These are phyloP conservation scores for Nakazawaea populi DNA, from an alignment of 805 yeast genomes.

Conservation along the genomic window DNA sequence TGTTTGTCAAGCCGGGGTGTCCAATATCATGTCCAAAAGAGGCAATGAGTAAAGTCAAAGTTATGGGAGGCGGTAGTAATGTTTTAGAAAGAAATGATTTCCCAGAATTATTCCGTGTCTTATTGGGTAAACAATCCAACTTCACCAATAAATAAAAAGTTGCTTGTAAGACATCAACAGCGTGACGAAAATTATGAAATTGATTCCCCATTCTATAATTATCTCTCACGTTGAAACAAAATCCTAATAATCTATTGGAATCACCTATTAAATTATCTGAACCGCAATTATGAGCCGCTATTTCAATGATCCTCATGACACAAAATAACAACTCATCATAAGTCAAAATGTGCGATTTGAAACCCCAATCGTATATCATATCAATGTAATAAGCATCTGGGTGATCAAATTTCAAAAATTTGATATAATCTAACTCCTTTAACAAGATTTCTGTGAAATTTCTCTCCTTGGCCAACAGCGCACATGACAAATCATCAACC, in stretches of 20 bases:
- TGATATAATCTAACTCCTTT: slow-evolving; percentile 22
- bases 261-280: neutral
- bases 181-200: slow-evolving; percentile 94
- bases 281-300: slow-evolving; percentile 26
- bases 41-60: slow-evolving; percentile 5
- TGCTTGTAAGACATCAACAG: slow-evolving; percentile 92
- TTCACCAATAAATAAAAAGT: slow-evolving; percentile 58
- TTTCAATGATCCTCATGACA: slow-evolving; percentile 48
- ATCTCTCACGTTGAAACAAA: slow-evolving; percentile 65
- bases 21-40: slow-evolving; percentile 83
- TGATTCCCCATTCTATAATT: slow-evolving; percentile 82
- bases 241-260: slow-evolving; percentile 43
- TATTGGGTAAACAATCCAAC: slow-evolving; percentile 30
- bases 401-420: slow-evolving; percentile 18
- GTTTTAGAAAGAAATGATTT: slow-evolving; percentile 17
- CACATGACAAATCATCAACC: slow-evolving; percentile 21
- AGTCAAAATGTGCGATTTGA: slow-evolving; percentile 60
- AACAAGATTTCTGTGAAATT: slow-evolving; percentile 17
- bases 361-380: slow-evolving; percentile 57
- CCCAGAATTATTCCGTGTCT: neutral
- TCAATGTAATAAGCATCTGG: slow-evolving; percentile 22
- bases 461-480: slow-evolving; percentile 11
- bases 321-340: slow-evolving; percentile 63
- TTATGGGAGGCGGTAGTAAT: slow-evolving; percentile 2
- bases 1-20: slow-evolving; percentile 93